Evolutionary conservation across 768 basidiomycete species (phyloP), one percentile per base, ranked within the genome.

Genomic region (Leucocoprinus leucothites): DNA sequence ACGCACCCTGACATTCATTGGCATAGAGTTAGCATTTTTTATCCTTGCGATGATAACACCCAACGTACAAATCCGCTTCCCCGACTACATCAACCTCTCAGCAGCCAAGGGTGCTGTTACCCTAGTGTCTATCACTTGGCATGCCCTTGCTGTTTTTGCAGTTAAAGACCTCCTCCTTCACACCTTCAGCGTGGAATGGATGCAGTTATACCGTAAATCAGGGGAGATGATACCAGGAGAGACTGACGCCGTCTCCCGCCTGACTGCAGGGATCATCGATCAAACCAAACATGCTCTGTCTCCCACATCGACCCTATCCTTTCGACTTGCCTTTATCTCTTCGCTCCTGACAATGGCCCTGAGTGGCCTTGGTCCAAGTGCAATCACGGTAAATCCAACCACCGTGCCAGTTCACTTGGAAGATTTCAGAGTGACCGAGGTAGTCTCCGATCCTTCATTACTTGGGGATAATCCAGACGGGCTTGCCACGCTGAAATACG

Each of bases 1-100:
- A 53, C 9, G 35, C 11, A 19, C 50, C 14, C 45, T 57, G 43
- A 51, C 59, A 66, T 4, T 57, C 58, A 34, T 31, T 42, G 5
- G 41, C 46, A 22, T 35, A 42, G 16, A 41, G 28, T n/a, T 48
- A 36, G n/a, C 13, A 19, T 21, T 60, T 53, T 36, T 58, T 50
- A 28, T 24, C 36, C 3, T 56, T 38, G 48, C 16, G 4, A 22
- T 48, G 2, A 4, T 8, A 8, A 14, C 25, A 9, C 16, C 34
- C 13, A 3, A 16, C 24, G 14, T 16, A 34, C 46, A 24, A 48
- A 48, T 48, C 5, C 46, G 9, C 6, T 19, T 48, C n/a, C 16
- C 18, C 25, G 2, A 28, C 7, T 28, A 13, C n/a, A 4, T 9
- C 14, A 19, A 14, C 9, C 7, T 31, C 2, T n/a, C 25, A 8